A percentile compares a stretch with the other conserved stretches of the same genome.
phyloP scores from a whole-genome alignment of 148 eudicot species.

The Beta vulgaris region DNA sequence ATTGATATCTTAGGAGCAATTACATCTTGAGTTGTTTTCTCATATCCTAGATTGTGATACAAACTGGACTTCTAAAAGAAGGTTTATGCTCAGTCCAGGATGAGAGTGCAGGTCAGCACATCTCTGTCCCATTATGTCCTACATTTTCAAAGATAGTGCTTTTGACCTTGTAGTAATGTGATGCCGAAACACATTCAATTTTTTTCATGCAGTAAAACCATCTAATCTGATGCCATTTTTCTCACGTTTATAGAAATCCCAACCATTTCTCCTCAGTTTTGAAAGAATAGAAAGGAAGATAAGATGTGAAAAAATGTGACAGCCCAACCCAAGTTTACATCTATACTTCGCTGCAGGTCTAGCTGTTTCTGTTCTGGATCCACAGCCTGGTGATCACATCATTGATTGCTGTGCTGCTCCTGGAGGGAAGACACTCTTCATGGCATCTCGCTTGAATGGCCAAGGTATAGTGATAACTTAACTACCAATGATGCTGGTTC shows the following conservation, averaged over 20 bases:
- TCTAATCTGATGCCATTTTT: not conserved
- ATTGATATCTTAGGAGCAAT: not conserved
- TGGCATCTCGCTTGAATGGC: constrained; percentile 78
- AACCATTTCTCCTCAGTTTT: not conserved
- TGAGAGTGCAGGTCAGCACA: constrained; percentile 79
- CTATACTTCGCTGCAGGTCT: constrained; percentile 48
- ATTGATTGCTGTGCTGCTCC: constrained; percentile 98
- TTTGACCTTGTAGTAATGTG: not conserved
- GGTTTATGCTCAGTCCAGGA: constrained; percentile 96
- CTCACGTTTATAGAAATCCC: not conserved
- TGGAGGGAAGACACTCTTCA: constrained; percentile 92
- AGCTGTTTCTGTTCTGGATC: constrained; percentile 82
- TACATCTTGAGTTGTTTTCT: constrained; percentile 12
- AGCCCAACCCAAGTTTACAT: not conserved
- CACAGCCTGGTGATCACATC: constrained; percentile 78
- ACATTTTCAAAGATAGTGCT: not conserved
- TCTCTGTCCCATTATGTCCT: not conserved
- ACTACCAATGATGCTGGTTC: not conserved
- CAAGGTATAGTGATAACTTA: constrained; percentile 42
- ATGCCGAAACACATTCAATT: not conserved
- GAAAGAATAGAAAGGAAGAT: not conserved
- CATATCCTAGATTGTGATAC: constrained; percentile 57
- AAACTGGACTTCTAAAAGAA: constrained; percentile 78
- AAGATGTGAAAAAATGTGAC: not conserved
- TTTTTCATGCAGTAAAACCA: not conserved